Conservation (phyloP, 1,284 basidiomycete species). For the Termitomyces sp. region DNA sequence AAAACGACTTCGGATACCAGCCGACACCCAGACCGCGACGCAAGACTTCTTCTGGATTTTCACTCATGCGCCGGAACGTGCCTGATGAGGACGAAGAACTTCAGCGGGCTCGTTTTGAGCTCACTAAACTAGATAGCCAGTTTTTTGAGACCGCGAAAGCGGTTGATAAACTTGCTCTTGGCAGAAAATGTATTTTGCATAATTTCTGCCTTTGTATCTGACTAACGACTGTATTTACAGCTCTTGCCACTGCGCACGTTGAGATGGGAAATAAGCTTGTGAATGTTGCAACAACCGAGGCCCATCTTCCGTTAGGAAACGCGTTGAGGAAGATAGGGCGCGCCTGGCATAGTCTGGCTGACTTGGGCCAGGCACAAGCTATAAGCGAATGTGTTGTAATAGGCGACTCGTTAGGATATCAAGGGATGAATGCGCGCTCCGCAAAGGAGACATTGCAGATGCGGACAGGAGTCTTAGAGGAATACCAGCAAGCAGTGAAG, state of each 20-base stretch:
- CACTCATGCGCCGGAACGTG: slow-evolving; percentile 63
- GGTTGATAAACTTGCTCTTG: slow-evolving; percentile 76
- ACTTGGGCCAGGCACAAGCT: slow-evolving; percentile 81
- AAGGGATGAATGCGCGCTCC: slow-evolving; percentile 89
- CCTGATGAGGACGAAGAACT: slow-evolving; percentile 85
- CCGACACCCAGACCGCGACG: slow-evolving; percentile 71
- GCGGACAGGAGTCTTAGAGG: slow-evolving; percentile 84
- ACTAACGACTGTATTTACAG: slow-evolving; percentile 33
- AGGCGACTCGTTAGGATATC: slow-evolving; percentile 89
- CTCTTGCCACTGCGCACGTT: slow-evolving; percentile 67
- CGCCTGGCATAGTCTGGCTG: slow-evolving; percentile 78
- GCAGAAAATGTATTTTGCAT: slow-evolving; percentile 61
- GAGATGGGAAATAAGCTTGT: slow-evolving; percentile 89
- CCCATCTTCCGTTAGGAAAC: slow-evolving; percentile 73
- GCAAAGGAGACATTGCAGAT: slow-evolving; percentile 89
- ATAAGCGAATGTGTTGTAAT: slow-evolving; percentile 90
- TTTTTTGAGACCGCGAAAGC: slow-evolving; percentile 87
- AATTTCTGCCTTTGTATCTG: background rate
- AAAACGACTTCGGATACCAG: slow-evolving; percentile 93
- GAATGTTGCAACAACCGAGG: slow-evolving; percentile 84
- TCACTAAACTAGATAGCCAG: slow-evolving; percentile 84
- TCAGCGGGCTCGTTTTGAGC: slow-evolving; percentile 81
- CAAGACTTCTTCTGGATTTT: slow-evolving; percentile 64
- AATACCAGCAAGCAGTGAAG: slow-evolving; percentile 88
- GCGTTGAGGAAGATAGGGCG: slow-evolving; percentile 82